Conservation (phyloP, 306 rosid species). For the Mimosa bimucronata region DNA sequence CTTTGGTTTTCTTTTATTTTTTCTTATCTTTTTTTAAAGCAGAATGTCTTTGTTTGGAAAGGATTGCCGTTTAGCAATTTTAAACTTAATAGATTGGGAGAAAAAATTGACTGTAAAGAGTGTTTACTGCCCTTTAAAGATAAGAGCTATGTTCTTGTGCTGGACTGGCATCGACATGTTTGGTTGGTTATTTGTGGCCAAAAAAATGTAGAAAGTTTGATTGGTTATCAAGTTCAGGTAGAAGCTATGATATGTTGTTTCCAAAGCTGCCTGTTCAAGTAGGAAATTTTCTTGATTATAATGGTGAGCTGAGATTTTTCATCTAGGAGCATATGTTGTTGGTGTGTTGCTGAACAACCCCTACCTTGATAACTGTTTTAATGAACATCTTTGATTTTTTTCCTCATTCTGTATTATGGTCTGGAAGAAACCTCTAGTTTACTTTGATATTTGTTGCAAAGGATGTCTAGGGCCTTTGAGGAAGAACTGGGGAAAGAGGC, state of each 20-base stretch:
- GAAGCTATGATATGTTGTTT: not conserved
- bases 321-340: not conserved
- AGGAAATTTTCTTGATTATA: not conserved
- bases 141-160: not conserved
- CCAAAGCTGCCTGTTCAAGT: not conserved
- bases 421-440: not conserved
- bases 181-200: not conserved
- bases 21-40: too few species aligned
- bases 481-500: not conserved
- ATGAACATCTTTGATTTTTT: not conserved
- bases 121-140: not conserved
- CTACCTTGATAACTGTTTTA: not conserved
- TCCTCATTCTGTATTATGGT: not conserved
- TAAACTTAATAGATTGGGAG: not conserved
- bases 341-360: not conserved
- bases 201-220: not conserved
- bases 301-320: not conserved
- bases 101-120: not conserved
- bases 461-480: not conserved
- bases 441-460: not conserved
- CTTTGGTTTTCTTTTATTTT: too few species aligned
- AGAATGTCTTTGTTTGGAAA: not conserved
- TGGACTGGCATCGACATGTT: not conserved
- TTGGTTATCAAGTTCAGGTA: not conserved
- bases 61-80: not conserved